Conservation (phyloP, 2,329 filamentous ascomycete species). For the Sordariomycetes sp. region DNA sequence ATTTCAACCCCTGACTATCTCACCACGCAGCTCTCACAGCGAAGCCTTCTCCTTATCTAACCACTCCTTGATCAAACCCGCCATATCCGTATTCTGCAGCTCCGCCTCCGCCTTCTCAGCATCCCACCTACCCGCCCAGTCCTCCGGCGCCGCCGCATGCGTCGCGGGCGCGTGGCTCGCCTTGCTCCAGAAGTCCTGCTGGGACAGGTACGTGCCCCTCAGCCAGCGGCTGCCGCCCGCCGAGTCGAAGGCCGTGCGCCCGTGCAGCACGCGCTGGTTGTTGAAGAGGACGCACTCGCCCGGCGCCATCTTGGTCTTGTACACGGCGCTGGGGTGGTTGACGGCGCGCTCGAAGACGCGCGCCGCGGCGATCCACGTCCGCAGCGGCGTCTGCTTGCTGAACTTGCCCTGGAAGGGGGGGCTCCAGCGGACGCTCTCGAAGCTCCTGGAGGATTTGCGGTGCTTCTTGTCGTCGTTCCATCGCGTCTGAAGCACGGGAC, state of each 20-base stretch:
- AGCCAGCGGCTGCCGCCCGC: conserved; percentile 61
- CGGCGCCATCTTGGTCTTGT: conserved; percentile 63
- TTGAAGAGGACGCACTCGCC: conserved; percentile 94
- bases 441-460: conserved; percentile 1
- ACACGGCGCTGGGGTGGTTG: conserved; percentile 48
- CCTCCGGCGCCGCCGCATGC: background rate
- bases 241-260: conserved; percentile 63
- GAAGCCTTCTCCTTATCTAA: too few species aligned
- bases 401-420: conserved; percentile 64
- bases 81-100: background rate
- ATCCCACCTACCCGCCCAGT: conserved; percentile 1
- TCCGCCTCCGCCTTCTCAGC: conserved; percentile 8
- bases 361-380: conserved; percentile 38
- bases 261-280: conserved; percentile 79
- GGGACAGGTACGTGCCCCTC: conserved; percentile 73
- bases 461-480: conserved; percentile 7
- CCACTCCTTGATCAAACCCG: too few species aligned
- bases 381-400: conserved; percentile 10
- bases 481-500: conserved; percentile 52
- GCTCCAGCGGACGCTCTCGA: conserved; percentile 32
- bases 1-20: too few species aligned
- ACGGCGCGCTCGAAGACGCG: conserved; percentile 48
- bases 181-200: conserved; percentile 31
- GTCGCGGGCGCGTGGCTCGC: conserved; percentile 17
- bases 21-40: too few species aligned